phyloP scores from a whole-genome alignment of 2,329 filamentous ascomycete species.

The Penicillium sp. region DNA sequence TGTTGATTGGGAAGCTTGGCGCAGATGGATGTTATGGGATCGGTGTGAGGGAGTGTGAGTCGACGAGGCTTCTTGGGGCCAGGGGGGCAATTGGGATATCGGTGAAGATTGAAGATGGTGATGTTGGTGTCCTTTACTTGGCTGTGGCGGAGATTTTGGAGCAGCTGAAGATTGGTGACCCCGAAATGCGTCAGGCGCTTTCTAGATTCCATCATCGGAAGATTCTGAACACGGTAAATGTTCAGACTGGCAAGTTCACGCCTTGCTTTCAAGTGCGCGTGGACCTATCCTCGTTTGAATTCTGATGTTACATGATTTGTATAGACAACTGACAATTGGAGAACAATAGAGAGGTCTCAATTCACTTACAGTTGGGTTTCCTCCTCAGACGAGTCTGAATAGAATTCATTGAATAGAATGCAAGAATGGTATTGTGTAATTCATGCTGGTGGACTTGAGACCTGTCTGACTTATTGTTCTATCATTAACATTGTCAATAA shows the following conservation, averaged over 20 bases:
- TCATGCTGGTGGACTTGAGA: too few relatives aligned
- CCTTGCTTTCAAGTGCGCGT: neutral
- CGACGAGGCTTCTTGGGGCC: constrained; percentile 38
- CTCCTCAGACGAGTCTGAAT: too few relatives aligned
- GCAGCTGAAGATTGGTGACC: constrained; percentile 41
- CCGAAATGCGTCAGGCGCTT: constrained; percentile 23
- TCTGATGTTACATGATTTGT: too few relatives aligned
- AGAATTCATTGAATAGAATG: too few relatives aligned
- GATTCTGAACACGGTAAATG: neutral
- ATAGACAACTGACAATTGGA: too few relatives aligned
- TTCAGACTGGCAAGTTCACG: neutral
- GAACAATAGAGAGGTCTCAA: too few relatives aligned
- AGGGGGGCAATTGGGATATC: constrained; percentile 44
- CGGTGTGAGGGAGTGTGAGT: constrained; percentile 40
- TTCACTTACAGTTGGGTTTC: too few relatives aligned
- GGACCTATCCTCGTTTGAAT: too few relatives aligned
- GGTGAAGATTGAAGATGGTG: constrained; percentile 51
- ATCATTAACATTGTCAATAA: neutral
- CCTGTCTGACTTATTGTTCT: neutral
- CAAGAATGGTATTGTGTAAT: too few relatives aligned
- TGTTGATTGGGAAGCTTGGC: constrained; percentile 48
- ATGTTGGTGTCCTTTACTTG: constrained; percentile 44
- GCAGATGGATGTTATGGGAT: constrained; percentile 51
- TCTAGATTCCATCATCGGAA: neutral
- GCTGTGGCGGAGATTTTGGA: constrained; percentile 46